Evolutionary conservation across 225 moss, liverwort and hornwort genomes (phyloP), one percentile per base, ranked within the genome.

Genomic region (Pseudisothecium myosuroides): DNA sequence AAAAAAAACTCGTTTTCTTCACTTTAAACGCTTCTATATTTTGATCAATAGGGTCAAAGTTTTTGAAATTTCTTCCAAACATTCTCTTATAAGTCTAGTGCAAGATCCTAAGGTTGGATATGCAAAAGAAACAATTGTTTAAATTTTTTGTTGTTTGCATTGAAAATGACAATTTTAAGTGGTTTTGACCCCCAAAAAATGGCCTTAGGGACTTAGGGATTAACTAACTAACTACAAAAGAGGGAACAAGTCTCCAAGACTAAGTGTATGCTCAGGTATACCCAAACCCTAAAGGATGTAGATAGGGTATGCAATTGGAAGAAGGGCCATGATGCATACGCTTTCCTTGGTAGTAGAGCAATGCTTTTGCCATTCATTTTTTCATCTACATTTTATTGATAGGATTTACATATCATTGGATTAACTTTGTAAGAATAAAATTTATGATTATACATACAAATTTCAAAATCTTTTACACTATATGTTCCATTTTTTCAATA

Each of bases 201-300:
- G 55, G 55, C 55, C 5, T 2, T 55, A 7, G 55, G 55, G 19
- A 6, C 14, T 50, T 15, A 55, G 18, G 55, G 17, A 18, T 55
- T 55, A 55, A 18, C 17, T 17, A 55, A 55, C 18, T 54, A 76
- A 1, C 8, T 10, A 52, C 2, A 1, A 4, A 52, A 52, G 14
- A 14, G 5, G 1, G 0, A 12, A 76, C 11, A 49, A 75, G 49
- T 75, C 32, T 32, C 7, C 0, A 17, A 45, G 29, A 43, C 26
- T 24, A 31, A 49, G 1, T 31, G 9, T 32, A 50, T 20, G 7
- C 5, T 47, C 7, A 74, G 0, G 1, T 28, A 29, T 0, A 74
- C 0, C 1, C 0, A 47, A 74, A 32, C 2, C 11, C 0, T 32
- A 0, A 31, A 74, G 7, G 20, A 1, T 31, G 2, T 49, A 26